A percentile compares a stretch with the other conserved stretches of the same genome.
phyloP scores from a whole-genome alignment of 2,329 filamentous ascomycete genomes.

The Xylariaceae sp. region DNA sequence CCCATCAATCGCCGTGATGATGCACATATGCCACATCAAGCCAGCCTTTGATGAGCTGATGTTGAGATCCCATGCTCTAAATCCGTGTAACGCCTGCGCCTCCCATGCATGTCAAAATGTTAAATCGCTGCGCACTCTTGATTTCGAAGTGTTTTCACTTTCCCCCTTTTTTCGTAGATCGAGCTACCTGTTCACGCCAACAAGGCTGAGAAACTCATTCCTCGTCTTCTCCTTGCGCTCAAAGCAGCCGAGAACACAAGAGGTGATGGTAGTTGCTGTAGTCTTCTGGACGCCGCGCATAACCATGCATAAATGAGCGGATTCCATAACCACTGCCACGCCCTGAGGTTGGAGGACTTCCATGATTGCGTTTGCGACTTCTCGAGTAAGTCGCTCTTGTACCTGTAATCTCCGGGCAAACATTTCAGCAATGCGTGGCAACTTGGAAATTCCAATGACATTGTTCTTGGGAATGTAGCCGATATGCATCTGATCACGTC shows the following conservation, averaged over 20 bases:
- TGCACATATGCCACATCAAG: constrained; percentile 12
- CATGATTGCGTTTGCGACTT: constrained; percentile 89
- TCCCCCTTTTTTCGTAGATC: no score
- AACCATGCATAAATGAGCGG: constrained; percentile 95
- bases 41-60: constrained; percentile 22
- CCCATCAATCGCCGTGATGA: constrained; percentile 13
- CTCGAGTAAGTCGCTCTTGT: constrained; percentile 92
- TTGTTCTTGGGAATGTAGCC: constrained; percentile 91
- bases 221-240: constrained; percentile 87
- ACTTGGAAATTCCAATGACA: constrained; percentile 89
- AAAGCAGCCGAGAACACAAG: constrained; percentile 96
- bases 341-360: constrained; percentile 91
- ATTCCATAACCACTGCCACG: constrained; percentile 96
- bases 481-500: constrained; percentile 78
- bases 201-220: constrained; percentile 88
- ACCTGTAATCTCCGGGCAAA: constrained; percentile 91
- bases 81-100: constrained; percentile 15
- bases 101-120: constrained; percentile 7
- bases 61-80: constrained; percentile 27
- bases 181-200: constrained; percentile 51
- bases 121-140: background rate
- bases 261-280: constrained; percentile 81
- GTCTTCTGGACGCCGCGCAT: constrained; percentile 98
- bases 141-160: no score
- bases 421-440: constrained; percentile 95